Base-by-base conservation (phyloP, 1,284 basidiomycete genomes). In the Pascua sp. region DNA sequence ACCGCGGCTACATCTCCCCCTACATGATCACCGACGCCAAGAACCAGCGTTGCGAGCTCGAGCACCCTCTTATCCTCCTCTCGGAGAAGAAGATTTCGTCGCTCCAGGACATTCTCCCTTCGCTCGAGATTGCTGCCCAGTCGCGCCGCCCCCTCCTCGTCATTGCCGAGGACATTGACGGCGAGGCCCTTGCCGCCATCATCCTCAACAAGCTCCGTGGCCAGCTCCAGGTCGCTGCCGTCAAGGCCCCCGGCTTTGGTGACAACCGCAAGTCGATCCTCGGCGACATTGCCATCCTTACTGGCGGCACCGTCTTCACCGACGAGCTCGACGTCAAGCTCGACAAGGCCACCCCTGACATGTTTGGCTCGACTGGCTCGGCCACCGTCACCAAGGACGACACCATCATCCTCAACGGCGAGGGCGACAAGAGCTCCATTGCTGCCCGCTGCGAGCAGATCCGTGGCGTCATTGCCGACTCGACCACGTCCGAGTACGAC, bases 21-120 rank as follows among this genome's bases (percentile, higher is more conserved):
- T 98, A 98, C 85, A 96, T 98, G 78, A 89, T 98, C 80, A 98
- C 95, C 70, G 93, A 98, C 80, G 89, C 95, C 82, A 98, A 98
- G 86, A 80, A 85, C 57, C 95, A 98, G 78, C 93, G 92, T 78
- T 88, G 89, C 80, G 94, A 98, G 78, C 91, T 97, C 68, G 95
- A 98, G 82, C 97, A 97, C 81, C 95, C 95, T 13, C 80, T 89
- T 68, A 87, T 98, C 70, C 85, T 98, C 51, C 83, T 98, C 53
- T 90, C 88, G 59, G 95, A 98, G 82, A 98, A 98, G 87, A 98
- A 98, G 85, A 98, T 98, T 70, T 94, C 90, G 41, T 80, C 87
- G 17, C 83, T 98, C 54, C 91, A 95, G 77, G 95, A 98, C 77
- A 93, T 98, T 70, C 86, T 98, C 49, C 95, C 95, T 47, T 84